Evolutionary conservation across 768 basidiomycete genomes (phyloP).

Genomic region (Boletus rufocinnamomeus): DNA sequence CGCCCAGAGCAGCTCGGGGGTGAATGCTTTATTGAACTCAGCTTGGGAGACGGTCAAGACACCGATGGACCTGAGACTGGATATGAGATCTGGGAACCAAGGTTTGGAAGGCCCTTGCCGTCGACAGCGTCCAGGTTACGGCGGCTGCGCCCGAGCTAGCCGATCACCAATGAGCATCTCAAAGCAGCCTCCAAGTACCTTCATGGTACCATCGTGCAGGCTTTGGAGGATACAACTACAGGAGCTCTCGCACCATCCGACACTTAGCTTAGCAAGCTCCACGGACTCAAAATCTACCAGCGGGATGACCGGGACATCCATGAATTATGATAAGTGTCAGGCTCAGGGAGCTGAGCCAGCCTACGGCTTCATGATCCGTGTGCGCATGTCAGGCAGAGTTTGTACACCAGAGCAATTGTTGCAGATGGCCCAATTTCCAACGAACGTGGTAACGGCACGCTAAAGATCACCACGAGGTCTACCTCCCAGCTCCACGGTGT

Average conservation of each 20-base stretch:
- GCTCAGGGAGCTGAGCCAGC: conserved; percentile 93
- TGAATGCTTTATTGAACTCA: conserved; percentile 56
- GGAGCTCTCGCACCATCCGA: too few species aligned
- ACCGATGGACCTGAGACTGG: too few species aligned
- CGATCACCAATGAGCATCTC: too few species aligned
- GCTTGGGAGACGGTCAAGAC: too few species aligned
- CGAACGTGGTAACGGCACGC: conserved; percentile 88
- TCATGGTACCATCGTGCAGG: conserved; percentile 55
- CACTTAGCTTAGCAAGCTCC: conserved; percentile 36
- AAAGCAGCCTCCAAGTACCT: conserved; percentile 55
- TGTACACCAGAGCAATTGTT: conserved; percentile 92
- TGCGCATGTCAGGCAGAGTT: conserved; percentile 94
- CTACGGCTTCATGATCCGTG: conserved; percentile 98
- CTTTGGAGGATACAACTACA: too few species aligned
- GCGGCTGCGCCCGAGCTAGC: too few species aligned
- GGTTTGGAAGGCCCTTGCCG: too few species aligned
- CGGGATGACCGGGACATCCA: conserved; percentile 99
- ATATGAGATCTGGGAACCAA: too few species aligned
- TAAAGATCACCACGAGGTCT: conserved; percentile 96
- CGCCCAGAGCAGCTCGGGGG: conserved; percentile 80
- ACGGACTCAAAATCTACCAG: conserved; percentile 91
- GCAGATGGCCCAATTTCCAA: conserved; percentile 94
- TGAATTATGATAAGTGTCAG: conserved; percentile 91
- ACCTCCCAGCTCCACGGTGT: conserved; percentile 99
- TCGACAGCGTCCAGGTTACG: too few species aligned